Percentiles rank a stretch among this genome's conserved stretches.
phyloP scores from a whole-genome alignment of 1,139 yeast species.

The Debaryomyces coudertii region DNA sequence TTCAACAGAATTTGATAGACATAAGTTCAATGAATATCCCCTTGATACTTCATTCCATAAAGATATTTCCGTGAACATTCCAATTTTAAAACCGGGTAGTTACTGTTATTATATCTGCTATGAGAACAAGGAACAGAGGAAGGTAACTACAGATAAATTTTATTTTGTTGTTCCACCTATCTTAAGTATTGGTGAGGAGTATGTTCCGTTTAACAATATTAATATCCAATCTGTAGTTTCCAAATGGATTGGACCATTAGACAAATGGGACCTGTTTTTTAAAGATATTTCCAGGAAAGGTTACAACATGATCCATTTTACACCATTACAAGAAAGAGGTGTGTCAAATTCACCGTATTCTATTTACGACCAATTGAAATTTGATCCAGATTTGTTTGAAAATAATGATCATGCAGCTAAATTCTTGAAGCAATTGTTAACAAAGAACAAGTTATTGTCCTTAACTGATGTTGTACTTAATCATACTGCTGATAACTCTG shows the following conservation, averaged over 20 bases:
- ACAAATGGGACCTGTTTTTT: constrained; percentile 68
- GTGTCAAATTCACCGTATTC: constrained; percentile 91
- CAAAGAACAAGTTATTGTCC: constrained; percentile 64
- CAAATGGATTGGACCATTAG: constrained; percentile 82
- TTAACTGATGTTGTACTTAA: constrained; percentile 93
- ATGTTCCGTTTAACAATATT: constrained; percentile 75
- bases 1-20: constrained; percentile 54
- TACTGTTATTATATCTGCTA: constrained; percentile 68
- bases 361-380: constrained; percentile 78
- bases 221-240: constrained; percentile 85
- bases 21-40: constrained; percentile 51
- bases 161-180: constrained; percentile 86
- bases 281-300: constrained; percentile 67
- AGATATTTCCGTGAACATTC: constrained; percentile 64
- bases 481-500: constrained; percentile 90
- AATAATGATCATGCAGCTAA: constrained; percentile 34
- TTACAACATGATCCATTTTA: constrained; percentile 94
- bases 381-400: constrained; percentile 69
- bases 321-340: constrained; percentile 90
- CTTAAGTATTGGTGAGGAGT: constrained; percentile 56
- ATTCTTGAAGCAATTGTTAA: constrained; percentile 44
- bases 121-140: constrained; percentile 32
- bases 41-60: constrained; percentile 55
- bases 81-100: constrained; percentile 76
- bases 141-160: constrained; percentile 52